Base-by-base conservation (phyloP, 2,329 filamentous ascomycete species). In the Bipolaris oryzae region DNA sequence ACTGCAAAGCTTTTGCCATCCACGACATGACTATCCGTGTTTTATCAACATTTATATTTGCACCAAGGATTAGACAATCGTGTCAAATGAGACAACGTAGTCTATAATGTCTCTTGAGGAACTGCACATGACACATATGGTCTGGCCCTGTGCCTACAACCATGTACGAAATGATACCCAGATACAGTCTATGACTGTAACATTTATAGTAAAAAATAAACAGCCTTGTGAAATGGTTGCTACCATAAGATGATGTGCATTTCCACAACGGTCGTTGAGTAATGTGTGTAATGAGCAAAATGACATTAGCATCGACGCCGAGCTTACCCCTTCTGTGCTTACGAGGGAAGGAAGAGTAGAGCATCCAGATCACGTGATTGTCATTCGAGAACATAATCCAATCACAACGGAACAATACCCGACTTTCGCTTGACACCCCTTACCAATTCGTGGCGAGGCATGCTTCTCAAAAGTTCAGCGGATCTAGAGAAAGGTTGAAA, bases 131-230 rank as follows among this genome's bases (percentile, higher is more conserved):
- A 37, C 11, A 15, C n/a, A 47, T 45, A 46, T 21, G 28, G 38
- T 15, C 16, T 34, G 28, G 28, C 9, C 7, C 10, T n/a, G 28
- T 46, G 7, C 33, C 16, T 45, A 9, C 21, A n/a, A 31, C n/a
- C n/a, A 18, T 25, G 39, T 45, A 21, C 18, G 38, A 37, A 55
- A 51, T 50, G 46, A 50, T 55, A 50, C 39, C 46, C 46, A n/a
- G 23, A 13, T 39, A 50, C 25, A 37, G 16, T 20, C 21, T 7
- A 31, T 16, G 39, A 20, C 41, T 33, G 33, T 51, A 44, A 28
- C 21, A 20, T 38, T 18, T 9, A 38, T 18, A 7, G 7, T 66
- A 67, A 47, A 62, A 64, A 35, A 60, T 61, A 5, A 33, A 33
- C 37, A 10, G 13, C n/a, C 10, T 18, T 9, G 7, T 20, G 7